A percentile compares a stretch with the other conserved stretches of the same genome.
phyloP scores from a whole-genome alignment of 352 stramenopile species.

The Phytophthora lateralis region DNA sequence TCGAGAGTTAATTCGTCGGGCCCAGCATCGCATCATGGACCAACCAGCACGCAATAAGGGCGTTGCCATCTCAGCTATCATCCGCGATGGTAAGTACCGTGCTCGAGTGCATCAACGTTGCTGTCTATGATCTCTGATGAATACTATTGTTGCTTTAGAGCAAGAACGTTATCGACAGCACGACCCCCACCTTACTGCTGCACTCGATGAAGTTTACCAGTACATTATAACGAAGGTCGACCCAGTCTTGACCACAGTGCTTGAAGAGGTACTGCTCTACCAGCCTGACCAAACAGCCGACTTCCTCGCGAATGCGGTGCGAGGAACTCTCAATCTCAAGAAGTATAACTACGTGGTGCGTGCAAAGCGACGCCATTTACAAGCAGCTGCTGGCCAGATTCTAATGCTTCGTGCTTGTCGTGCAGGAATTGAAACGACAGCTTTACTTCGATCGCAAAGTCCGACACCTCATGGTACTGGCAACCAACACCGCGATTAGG shows the following conservation, averaged over 20 bases:
- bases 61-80: conserved; percentile 44
- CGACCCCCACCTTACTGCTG: conserved; percentile 51
- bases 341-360: conserved; percentile 79
- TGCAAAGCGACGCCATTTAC: background rate
- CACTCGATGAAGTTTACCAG: conserved; percentile 66
- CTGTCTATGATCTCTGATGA: background rate
- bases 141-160: conserved; percentile 38
- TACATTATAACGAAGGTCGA: conserved; percentile 77
- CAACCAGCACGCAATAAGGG: conserved; percentile 54
- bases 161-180: conserved; percentile 63
- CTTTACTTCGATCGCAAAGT: conserved; percentile 82
- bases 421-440: conserved; percentile 68
- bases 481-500: conserved; percentile 64
- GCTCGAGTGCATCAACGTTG: background rate
- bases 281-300: conserved; percentile 76
- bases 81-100: conserved; percentile 50
- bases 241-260: conserved; percentile 58
- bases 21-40: conserved; percentile 32
- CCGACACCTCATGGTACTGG: conserved; percentile 66
- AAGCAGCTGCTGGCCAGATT: background rate
- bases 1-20: background rate
- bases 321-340: conserved; percentile 67
- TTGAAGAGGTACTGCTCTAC: conserved; percentile 77
- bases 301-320: conserved; percentile 70
- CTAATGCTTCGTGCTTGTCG: background rate